Conservation (phyloP, 2,329 filamentous ascomycete genomes). For the Onygenales sp. region DNA sequence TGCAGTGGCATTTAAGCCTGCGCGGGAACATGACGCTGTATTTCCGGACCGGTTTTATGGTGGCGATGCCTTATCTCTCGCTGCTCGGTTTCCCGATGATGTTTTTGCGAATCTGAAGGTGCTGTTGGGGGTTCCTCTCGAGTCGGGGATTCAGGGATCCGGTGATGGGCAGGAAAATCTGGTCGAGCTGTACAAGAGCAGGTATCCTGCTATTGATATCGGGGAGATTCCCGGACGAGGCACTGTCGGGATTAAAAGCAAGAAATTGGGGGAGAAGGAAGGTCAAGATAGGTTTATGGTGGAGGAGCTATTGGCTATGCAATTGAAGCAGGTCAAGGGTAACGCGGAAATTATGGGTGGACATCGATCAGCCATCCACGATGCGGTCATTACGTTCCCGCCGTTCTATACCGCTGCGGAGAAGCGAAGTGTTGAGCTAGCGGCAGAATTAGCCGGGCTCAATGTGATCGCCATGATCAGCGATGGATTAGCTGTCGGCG, state of each 20-base stretch:
- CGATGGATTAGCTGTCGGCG: slow-evolving; percentile 81
- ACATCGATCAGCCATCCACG: slow-evolving; percentile 61
- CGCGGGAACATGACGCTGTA: slow-evolving; percentile 52
- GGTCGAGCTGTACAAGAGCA: slow-evolving; percentile 59
- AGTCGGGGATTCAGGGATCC: slow-evolving; percentile 35
- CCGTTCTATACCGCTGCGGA: slow-evolving; percentile 86
- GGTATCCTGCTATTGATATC: slow-evolving; percentile 71
- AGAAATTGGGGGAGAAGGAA: slow-evolving; percentile 54
- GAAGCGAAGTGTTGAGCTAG: slow-evolving; percentile 73
- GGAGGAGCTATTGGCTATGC: slow-evolving; percentile 93
- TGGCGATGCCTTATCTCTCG: slow-evolving; percentile 78
- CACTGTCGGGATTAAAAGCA: slow-evolving; percentile 76
- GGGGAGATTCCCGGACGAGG: slow-evolving; percentile 46
- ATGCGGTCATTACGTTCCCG: slow-evolving; percentile 81
- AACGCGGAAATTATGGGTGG: slow-evolving; percentile 82
- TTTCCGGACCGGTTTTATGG: slow-evolving; percentile 90
- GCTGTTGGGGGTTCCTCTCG: slow-evolving; percentile 63
- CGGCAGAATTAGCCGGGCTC: slow-evolving; percentile 78
- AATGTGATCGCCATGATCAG: slow-evolving; percentile 77
- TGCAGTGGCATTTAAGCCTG: slow-evolving; percentile 86
- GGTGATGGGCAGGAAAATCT: slow-evolving; percentile 34
- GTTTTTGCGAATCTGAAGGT: slow-evolving; percentile 92
- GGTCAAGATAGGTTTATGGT: slow-evolving; percentile 58
- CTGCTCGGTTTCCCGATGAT: slow-evolving; percentile 80
- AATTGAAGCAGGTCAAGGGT: slow-evolving; percentile 79